Base-by-base conservation (phyloP, 2,329 filamentous ascomycete species). In the Gaeumannomyces sp. region DNA sequence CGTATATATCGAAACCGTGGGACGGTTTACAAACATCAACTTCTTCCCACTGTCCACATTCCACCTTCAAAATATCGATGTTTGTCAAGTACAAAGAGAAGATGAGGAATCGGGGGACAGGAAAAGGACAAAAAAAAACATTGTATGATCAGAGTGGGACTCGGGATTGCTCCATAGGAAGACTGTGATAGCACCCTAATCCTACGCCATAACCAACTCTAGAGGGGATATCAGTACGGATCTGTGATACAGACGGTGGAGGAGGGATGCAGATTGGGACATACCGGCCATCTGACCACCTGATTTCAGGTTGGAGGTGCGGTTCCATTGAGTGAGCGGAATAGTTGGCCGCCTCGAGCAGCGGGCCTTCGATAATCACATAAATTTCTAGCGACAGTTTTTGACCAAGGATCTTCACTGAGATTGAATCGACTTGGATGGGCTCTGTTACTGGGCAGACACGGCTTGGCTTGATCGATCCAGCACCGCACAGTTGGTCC, bases 191-290 rank as follows among this genome's bases (percentile, higher is more conserved):
- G 65, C 69, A 76, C 69, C 68, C 70, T 70, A 70, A 70, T 70
- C 69, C 68, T 70, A 68, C 69, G 69, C 69, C 69, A 70, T 70
- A 70, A 70, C 69, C 69, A 70, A 70, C 69, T 70, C 69, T 45
- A 22, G 38, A 45, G 38, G 33, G 38, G 38, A 45, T 45, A 16
- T 45, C 8, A 45, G 38, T 22, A 16, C 13, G 38, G 38, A 14
- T 19, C 38, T 22, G 38, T 22, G 38, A 45, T 45, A 14, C 38
- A 45, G 38, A 45, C 16, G 38, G 38, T 45, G 38, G 38, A 45
- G 38, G 13, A 68, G 69, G 68, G 68, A 70, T 69, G 68, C 70
- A 64, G 65, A 66, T 66, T 25, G 45, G n/a, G 4, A 29, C 4
- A 62, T 45, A 56, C 11, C n/a, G 25, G 2, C 45, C 33, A 11